Conservation (phyloP, 345 rosid genomes). For the Noccaea bulbosa region DNA sequence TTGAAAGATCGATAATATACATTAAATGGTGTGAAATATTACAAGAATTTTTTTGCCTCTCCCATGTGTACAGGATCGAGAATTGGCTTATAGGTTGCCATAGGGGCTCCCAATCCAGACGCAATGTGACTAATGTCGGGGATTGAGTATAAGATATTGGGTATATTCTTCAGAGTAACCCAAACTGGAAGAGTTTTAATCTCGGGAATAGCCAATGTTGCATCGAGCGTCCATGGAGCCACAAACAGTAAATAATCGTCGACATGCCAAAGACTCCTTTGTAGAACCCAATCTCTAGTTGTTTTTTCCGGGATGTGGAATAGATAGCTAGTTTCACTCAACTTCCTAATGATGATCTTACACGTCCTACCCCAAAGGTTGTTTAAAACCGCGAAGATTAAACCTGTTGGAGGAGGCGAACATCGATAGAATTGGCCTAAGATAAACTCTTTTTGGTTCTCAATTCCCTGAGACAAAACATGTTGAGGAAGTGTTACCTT, state of each 20-base stretch:
- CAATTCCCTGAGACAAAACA: too few species aligned
- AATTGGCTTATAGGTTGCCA: neutral
- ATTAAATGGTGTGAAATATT: too few species aligned
- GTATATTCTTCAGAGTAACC: neutral
- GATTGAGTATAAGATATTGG: neutral
- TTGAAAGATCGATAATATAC: too few species aligned
- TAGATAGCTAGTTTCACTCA: neutral
- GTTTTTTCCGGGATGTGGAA: neutral
- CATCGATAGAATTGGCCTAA: too few species aligned
- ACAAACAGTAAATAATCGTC: neutral
- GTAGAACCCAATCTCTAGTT: neutral
- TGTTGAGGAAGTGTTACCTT: too few species aligned
- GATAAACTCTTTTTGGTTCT: too few species aligned
- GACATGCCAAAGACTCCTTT: neutral
- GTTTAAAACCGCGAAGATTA: too few species aligned
- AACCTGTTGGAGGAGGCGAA: too few species aligned
- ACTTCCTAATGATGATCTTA: neutral
- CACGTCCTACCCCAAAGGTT: too few species aligned
- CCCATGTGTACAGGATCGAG: neutral
- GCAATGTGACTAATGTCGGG: neutral
- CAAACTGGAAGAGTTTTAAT: neutral
- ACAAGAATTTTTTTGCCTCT: neutral
- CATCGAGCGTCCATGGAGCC: neutral
- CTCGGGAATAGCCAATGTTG: neutral
- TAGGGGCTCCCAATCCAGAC: neutral